Base-by-base conservation (phyloP, 352 stramenopile genomes). In the Globisporangium lucens region DNA sequence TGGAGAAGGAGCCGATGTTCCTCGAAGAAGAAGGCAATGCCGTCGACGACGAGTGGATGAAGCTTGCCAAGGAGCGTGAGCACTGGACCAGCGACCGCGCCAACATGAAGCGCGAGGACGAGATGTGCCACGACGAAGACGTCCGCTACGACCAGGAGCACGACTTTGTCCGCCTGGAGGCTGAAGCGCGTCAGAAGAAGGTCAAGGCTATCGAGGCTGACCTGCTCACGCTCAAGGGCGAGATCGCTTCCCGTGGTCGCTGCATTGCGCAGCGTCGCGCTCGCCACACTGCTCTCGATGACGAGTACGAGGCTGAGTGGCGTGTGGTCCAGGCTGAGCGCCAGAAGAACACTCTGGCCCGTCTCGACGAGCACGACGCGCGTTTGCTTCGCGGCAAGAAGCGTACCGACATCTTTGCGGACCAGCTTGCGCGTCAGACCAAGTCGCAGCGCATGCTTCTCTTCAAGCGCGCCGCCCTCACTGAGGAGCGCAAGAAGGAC, bases 61-160 rank as follows among this genome's bases (percentile, higher is more conserved):
- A 95, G 76, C 71, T 95, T 22, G 85, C 83, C 22, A 95, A 95
- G 77, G 88, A 95, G 67, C 88, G 88, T 52, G 88, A 95, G 75
- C 87, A 95, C 80, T 95, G 88, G 88, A 92, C 88, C 4, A 90
- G 84, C 60, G 89, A 89, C 69, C 88, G 88, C 58, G 82, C 88
- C 4, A 93, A 94, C 77, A 95, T 95, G 88, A 95, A 95, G 78
- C 82, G 86, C 27, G 88, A 95, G 68, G 88, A 95, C 56, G 85
- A 94, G 52, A 91, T 94, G 84, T 95, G 88, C 75, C 75, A 75
- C 36, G 88, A 95, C 61, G 88, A 95, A 65, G 88, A 95, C 68
- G 66, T 79, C 24, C 84, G 88, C 4, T 95, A 94, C 79, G 87
- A 89, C 59, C 83, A 93, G 68, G 88, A 95, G 72, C 88, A 95